Evolutionary conservation across 2,329 filamentous ascomycete species (phyloP).

Genomic region (Cladosporium colombiae): DNA sequence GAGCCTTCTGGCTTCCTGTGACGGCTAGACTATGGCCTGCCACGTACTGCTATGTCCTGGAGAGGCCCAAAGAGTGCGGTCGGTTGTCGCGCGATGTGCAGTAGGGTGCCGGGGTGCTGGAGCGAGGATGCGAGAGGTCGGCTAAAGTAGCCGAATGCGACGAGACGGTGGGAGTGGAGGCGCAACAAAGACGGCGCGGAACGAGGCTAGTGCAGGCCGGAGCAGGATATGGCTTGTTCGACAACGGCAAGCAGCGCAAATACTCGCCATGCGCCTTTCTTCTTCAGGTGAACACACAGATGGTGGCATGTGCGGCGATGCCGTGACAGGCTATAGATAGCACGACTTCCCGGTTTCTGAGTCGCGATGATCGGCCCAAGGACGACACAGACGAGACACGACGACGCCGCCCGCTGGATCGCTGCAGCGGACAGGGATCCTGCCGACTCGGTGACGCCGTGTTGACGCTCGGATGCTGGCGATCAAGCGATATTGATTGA

Average conservation of each 20-base stretch:
- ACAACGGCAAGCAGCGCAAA: background rate
- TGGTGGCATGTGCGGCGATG: background rate
- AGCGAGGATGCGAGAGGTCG: background rate
- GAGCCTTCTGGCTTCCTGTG: background rate
- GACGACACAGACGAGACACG: background rate
- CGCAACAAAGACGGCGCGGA: conserved; percentile 10
- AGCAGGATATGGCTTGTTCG: background rate
- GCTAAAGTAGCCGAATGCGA: conserved; percentile 14
- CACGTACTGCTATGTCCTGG: background rate
- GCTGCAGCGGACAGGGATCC: conserved; percentile 3
- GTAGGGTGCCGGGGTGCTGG: conserved; percentile 3
- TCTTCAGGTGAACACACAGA: background rate
- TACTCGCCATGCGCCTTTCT: background rate
- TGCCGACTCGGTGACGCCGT: conserved; percentile 8
- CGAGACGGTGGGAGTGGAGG: background rate
- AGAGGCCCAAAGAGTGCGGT: background rate
- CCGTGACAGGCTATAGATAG: conserved; percentile 10
- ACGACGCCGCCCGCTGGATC: conserved; percentile 1
- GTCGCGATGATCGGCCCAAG: background rate
- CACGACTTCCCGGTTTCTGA: background rate
- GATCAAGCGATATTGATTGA: conserved; percentile 5
- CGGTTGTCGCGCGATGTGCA: conserved; percentile 1
- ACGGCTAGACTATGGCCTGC: conserved; percentile 1
- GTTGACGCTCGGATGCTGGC: conserved; percentile 1
- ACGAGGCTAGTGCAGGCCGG: background rate